Percentiles rank a stretch among this genome's conserved stretches.
Conservation (phyloP, 805 yeast genomes). For the Saccharomycopsis oosterbeekiorum region DNA sequence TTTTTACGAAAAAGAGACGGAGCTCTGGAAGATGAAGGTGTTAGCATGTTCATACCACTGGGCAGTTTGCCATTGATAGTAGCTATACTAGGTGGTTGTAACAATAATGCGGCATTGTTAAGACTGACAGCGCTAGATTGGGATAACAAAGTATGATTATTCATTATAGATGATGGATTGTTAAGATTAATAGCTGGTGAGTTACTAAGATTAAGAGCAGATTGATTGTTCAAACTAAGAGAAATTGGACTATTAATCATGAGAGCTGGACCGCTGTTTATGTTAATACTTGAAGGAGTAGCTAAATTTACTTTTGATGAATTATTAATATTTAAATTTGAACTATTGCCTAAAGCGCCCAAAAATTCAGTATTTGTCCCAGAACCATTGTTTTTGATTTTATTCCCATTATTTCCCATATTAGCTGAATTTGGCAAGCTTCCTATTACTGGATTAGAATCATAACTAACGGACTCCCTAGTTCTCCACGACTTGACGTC, state of each 20-base stretch:
- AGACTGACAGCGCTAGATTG: background rate
- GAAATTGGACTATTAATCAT: slow-evolving; percentile 1
- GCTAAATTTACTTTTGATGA: background rate
- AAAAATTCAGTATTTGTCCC: background rate
- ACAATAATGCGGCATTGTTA: background rate
- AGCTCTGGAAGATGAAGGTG: background rate
- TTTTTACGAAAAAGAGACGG: background rate
- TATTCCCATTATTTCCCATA: background rate
- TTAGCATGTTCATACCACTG: background rate
- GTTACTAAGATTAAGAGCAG: background rate
- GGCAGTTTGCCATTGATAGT: background rate
- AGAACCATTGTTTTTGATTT: background rate
- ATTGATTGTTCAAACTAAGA: background rate
- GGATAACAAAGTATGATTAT: background rate
- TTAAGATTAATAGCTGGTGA: background rate
- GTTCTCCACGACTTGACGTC: background rate
- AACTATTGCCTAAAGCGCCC: background rate
- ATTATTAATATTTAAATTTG: background rate
- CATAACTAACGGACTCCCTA: background rate
- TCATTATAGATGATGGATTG: background rate
- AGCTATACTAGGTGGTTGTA: background rate
- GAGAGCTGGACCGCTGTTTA: background rate
- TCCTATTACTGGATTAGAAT: background rate
- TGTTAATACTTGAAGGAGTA: background rate
- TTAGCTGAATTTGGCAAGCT: background rate